Percentiles rank a stretch among this genome's conserved stretches.
Evolutionary conservation across 148 eudicot genomes (phyloP).

Genomic region (Amaranthus cruentus): DNA sequence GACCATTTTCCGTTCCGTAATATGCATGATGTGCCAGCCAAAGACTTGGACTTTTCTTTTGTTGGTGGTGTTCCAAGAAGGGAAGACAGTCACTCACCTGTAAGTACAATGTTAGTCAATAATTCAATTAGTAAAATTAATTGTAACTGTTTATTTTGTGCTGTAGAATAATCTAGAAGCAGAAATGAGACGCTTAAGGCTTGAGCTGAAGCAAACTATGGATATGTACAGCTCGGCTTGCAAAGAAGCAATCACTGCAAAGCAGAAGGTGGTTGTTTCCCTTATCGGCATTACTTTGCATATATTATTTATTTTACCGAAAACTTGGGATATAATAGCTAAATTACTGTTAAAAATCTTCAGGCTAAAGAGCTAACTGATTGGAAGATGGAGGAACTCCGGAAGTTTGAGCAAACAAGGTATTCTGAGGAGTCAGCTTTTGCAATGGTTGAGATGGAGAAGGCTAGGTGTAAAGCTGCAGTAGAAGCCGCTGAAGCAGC

Average conservation of each 20-base stretch:
- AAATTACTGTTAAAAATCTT: constrained; percentile 7
- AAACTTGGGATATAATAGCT: not conserved
- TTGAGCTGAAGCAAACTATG: constrained; percentile 70
- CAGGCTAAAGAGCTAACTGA: constrained; percentile 63
- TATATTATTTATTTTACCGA: not conserved
- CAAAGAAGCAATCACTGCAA: constrained; percentile 65
- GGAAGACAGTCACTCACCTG: constrained; percentile 21
- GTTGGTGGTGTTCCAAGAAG: constrained; percentile 25
- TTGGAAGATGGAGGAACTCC: constrained; percentile 51
- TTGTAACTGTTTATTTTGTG: constrained; percentile 5
- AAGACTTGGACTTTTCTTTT: constrained; percentile 24
- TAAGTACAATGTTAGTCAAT: constrained; percentile 20
- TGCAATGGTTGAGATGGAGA: constrained; percentile 54
- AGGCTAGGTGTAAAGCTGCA: constrained; percentile 67
- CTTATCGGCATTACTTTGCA: not conserved
- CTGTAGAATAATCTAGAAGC: constrained; percentile 47
- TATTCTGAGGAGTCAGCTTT: constrained; percentile 53
- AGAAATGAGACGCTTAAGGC: constrained; percentile 57
- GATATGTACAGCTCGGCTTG: constrained; percentile 70
- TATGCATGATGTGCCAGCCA: constrained; percentile 29
- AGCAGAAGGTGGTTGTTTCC: constrained; percentile 42
- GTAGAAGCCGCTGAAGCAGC: constrained; percentile 86
- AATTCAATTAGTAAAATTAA: not conserved
- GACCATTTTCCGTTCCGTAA: constrained; percentile 22
- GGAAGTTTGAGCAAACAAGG: constrained; percentile 44